A percentile compares a stretch with the other conserved stretches of the same genome.
Evolutionary conservation across 2,329 filamentous ascomycete genomes (phyloP).

Genomic region (Phoma sp.): DNA sequence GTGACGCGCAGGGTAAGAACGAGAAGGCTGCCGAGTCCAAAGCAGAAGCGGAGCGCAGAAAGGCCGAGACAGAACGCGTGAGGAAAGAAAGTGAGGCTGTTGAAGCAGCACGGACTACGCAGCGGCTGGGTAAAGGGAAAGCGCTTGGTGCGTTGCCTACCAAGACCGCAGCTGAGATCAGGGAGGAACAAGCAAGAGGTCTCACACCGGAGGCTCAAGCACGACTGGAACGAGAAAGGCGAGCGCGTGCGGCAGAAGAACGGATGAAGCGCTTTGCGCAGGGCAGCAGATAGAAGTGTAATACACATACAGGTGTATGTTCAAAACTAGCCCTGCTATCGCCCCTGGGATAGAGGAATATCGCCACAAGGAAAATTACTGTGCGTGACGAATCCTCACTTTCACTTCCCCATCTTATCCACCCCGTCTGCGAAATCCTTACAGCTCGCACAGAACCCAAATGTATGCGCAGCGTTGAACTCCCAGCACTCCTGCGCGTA

Average conservation of each 20-base stretch:
- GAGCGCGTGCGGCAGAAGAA: conserved; percentile 90
- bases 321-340: no score
- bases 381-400: no score
- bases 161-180: conserved; percentile 79
- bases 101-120: conserved; percentile 58
- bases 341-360: no score
- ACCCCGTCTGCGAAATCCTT: conserved; percentile 39
- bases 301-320: no score
- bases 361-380: no score
- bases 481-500: conserved; percentile 50
- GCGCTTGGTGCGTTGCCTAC: conserved; percentile 62
- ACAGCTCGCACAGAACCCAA: conserved; percentile 49
- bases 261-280: conserved; percentile 65
- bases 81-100: conserved; percentile 60
- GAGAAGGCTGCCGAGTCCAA: conserved; percentile 72
- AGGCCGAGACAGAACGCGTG: conserved; percentile 75
- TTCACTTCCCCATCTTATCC: background rate
- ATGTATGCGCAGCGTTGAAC: conserved; percentile 49
- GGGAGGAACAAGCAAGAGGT: conserved; percentile 83
- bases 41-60: conserved; percentile 65
- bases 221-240: conserved; percentile 83
- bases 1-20: conserved; percentile 72
- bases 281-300: conserved; percentile 8
- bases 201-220: conserved; percentile 86
- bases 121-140: conserved; percentile 55